These are phyloP conservation scores for Hypomontagnella submonticulosa DNA, from an alignment of 495 filamentous ascomycete species.

Conservation along the genomic window DNA sequence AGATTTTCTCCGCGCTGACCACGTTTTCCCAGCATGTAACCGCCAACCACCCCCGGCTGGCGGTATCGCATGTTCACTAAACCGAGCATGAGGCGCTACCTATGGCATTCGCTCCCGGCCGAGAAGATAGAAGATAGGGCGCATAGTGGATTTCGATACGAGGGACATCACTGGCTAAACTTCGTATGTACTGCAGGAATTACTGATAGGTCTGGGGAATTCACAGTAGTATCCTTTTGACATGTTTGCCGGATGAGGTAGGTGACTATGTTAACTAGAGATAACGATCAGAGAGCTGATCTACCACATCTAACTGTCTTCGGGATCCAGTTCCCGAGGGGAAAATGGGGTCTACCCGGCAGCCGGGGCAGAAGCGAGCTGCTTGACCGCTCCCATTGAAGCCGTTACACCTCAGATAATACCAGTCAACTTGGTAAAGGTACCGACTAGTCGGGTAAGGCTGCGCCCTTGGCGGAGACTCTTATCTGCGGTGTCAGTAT, in stretches of 20 bases:
- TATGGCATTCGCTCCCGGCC: conserved; percentile 8
- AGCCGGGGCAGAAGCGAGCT: conserved; percentile 7
- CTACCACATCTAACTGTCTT: conserved; percentile 6
- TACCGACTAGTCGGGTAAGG: conserved; percentile 29
- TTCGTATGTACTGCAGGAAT: conserved; percentile 10
- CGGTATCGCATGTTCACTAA: conserved; percentile 20
- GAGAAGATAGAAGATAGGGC: conserved; percentile 22
- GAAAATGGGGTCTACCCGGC: neutral
- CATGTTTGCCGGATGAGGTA: conserved; percentile 30
- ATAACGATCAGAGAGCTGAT: conserved; percentile 23
- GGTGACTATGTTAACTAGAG: conserved; percentile 29
- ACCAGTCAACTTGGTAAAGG: neutral
- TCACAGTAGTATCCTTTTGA: conserved; percentile 27
- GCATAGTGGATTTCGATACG: conserved; percentile 18
- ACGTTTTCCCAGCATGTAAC: conserved; percentile 3
- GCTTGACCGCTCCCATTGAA: conserved; percentile 7
- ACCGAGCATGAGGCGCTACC: conserved; percentile 6
- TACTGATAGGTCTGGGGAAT: conserved; percentile 17
- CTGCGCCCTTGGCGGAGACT: conserved; percentile 27
- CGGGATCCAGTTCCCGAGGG: conserved; percentile 4
- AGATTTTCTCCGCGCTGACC: neutral
- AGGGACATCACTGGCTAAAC: conserved; percentile 15
- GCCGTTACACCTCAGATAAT: neutral
- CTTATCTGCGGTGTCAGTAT: conserved; percentile 14
- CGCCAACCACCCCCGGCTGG: neutral